Evolutionary conservation across 2,329 filamentous ascomycete genomes (phyloP), one percentile per base, ranked within the genome.

Genomic region (Talaromyces marneffei): DNA sequence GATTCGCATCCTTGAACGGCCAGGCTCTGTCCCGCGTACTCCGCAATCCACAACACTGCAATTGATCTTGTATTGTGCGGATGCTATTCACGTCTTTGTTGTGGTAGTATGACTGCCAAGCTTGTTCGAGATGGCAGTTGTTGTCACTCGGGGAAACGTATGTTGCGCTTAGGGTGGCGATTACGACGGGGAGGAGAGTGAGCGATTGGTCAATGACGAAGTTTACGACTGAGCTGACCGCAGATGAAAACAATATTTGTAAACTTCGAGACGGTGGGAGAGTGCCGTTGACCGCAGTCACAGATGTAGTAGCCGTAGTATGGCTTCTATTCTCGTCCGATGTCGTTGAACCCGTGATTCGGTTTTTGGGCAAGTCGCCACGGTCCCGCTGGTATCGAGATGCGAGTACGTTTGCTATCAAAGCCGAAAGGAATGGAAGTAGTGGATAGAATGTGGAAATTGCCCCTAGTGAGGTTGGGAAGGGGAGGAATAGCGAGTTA

Each of bases 1-100:
- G 66, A n/a, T 31, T 62, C 5, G 39, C 40, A 33, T 72, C 70
- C 46, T 74, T 75, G 62, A 76, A 76, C 1, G 74, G 74, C 74
- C 74, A 76, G 2, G 74, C 72, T 16, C 72, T 65, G 56, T 76
- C 74, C 60, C 66, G 72, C n/a, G 69, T 66, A 42, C 73, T 75
- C 35, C 72, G 66, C 8, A 73, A 63, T 2, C 74, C 74, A 42
- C 74, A 76, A 55, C 74, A 75, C 40, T 65, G 71, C 25, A 74
- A 64, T 3, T 59, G 58, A 50, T 71, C 70, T 59, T 76, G 72
- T 56, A 75, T 74, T 2, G 68, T 52, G 20, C 74, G 70, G 39
- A 75, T 72, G 6, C 69, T 67, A 2, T 63, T 57, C 4, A 68
- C 67, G 35, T 75, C 62, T 57, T 74, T 73, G 14, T 62, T 60